Base-by-base conservation (phyloP, 169 alveolate species). In the Plasmodium falciparum region DNA sequence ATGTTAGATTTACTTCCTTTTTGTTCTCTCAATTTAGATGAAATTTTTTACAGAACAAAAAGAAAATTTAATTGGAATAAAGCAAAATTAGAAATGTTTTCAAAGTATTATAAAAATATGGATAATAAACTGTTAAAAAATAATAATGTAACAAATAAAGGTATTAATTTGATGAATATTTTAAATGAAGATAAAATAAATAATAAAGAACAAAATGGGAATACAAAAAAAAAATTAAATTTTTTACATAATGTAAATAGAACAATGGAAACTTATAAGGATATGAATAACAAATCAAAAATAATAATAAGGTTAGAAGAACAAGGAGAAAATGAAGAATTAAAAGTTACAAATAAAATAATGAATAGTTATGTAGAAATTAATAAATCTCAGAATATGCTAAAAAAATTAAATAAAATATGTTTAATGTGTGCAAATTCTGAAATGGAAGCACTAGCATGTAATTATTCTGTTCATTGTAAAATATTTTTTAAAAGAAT, bases 381-480 rank as follows among this genome's bases (percentile, higher is more conserved):
- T 39, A 86, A 43, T 72, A 78, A 45, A 24, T 88, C 80, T 4
- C 92, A 92, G 63, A 66, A 49, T 20, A 75, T 52, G 62, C n/a
- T 92, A 0, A 70, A 67, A n/a, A 88, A 76, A 22, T 43, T 92
- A 9, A 65, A 92, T 73, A 66, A 62, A 67, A 88, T 92, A 15
- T 92, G 95, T 50, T 86, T 72, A 17, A 59, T 22, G 29, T 92
- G 95, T 74, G 89, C 95, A 2, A 88, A 78, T 58, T 67, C 92
- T 15, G 90, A 90, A 58, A 86, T 75, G 70, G 88, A 72, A 45
- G 92, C 92, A 24, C 58, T 75, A 49, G 88, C 91, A n/a, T 92
- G 95, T 54, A 89, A 86, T n/a, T 88, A 92, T 59, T 93, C 95
- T 24, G 74, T 90, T 63, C 95, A 92, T 67, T 92, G 95, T 20